Conservation (phyloP, 805 yeast species). For the Isabelozyma gotoi region DNA sequence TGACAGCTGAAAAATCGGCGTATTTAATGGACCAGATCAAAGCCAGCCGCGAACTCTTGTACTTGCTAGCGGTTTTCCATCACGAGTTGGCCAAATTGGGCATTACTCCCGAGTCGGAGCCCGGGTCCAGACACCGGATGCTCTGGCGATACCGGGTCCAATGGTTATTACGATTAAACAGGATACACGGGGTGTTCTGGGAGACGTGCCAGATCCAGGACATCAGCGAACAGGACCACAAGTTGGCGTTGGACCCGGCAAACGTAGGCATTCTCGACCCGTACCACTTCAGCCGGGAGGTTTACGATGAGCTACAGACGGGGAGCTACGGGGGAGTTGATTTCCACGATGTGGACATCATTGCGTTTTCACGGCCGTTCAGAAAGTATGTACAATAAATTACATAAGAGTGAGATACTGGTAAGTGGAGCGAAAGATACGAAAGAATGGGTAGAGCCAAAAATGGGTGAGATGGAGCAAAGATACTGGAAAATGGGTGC, state of each 20-base stretch:
- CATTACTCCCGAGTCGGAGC: slow-evolving; percentile 15
- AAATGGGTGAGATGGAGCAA: too few relatives aligned
- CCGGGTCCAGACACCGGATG: slow-evolving; percentile 8
- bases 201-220: slow-evolving; percentile 28
- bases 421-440: too few relatives aligned
- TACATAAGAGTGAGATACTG: background rate
- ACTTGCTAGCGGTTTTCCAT: slow-evolving; percentile 30
- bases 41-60: slow-evolving; percentile 27
- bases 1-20: slow-evolving; percentile 17
- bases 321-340: slow-evolving; percentile 23
- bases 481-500: too few relatives aligned
- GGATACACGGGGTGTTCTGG: slow-evolving; percentile 37
- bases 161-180: slow-evolving; percentile 20
- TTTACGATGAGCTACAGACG: slow-evolving; percentile 23
- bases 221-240: slow-evolving; percentile 30
- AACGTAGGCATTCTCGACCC: slow-evolving; percentile 42
- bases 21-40: slow-evolving; percentile 22
- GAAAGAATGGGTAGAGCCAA: too few relatives aligned
- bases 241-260: slow-evolving; percentile 18
- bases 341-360: slow-evolving; percentile 20
- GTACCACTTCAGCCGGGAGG: slow-evolving; percentile 24
- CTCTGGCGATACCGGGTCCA: slow-evolving; percentile 16
- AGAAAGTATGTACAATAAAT: background rate
- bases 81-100: slow-evolving; percentile 28
- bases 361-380: slow-evolving; percentile 4